Base-by-base conservation (phyloP, 805 yeast genomes). In the Candida lessepsii region DNA sequence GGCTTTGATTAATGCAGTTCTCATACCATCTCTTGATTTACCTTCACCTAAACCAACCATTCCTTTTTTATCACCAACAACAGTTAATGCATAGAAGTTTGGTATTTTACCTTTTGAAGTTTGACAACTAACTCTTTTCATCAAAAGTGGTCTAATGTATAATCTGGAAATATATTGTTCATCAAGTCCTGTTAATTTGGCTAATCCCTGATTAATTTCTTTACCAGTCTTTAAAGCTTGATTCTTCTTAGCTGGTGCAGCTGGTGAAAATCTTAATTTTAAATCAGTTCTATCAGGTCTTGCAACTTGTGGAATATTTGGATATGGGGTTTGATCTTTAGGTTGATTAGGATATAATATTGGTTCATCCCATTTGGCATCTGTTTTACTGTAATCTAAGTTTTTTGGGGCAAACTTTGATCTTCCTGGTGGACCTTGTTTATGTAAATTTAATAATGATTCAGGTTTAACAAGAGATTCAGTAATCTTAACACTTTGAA, bases 11-110 rank as follows among this genome's bases (percentile, higher is more conserved):
- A 83, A 75, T 2, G 98, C 96, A 40, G 76, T 75, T 37, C 83
- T 68, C 67, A 83, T 76, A 44, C 83, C 87, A 41, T 78, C 81
- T 50, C 88, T 73, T 46, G 93, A 91, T 57, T 86, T 87, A 47
- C 98, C 99, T 62, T 89, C 95, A 36, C 98, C 99, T 35, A 90
- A 70, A 26, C 98, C 98, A 44, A 93, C 73, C 83, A 88, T 85
- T 48, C 99, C 99, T 49, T 86, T 85, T 40, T 81, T 76, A 63
- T 93, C 96, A 35, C 99, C 99, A 11, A 86, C 96, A 26, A 89
- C 85, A 10, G 89, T 91, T 47, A 93, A 63, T 0, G 89, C 84
- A 63, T 86, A 91, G 60, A 80, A 83, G 28, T 87, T 78, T 37
- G 83, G 80, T 49, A 86, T 86, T 60, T 88, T 89, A 60, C 97